Evolutionary conservation across 768 basidiomycete species (phyloP).

Genomic region (Boletellus ananas): DNA sequence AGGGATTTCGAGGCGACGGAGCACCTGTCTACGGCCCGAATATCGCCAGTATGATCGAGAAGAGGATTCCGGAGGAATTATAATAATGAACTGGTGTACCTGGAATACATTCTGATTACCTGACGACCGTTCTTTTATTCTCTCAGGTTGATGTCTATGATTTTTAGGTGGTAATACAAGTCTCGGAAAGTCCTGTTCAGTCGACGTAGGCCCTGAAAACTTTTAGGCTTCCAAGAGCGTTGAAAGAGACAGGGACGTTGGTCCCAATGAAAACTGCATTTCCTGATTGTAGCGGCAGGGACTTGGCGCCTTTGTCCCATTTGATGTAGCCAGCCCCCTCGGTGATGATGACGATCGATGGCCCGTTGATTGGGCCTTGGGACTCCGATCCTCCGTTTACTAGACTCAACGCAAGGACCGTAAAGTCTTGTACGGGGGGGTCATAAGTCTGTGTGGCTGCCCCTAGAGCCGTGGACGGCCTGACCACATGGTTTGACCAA

Average conservation of each 20-base stretch:
- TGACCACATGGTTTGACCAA: slow-evolving; percentile 66
- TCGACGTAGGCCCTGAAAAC: slow-evolving; percentile 31
- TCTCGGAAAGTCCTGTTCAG: slow-evolving; percentile 1
- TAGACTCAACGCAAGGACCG: slow-evolving; percentile 67
- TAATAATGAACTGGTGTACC: no score
- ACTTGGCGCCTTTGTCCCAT: slow-evolving; percentile 41
- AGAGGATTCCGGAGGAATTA: no score
- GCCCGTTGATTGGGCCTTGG: slow-evolving; percentile 70
- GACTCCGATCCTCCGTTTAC: slow-evolving; percentile 40
- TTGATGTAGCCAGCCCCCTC: slow-evolving; percentile 55
- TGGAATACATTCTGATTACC: no score
- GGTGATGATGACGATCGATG: slow-evolving; percentile 80
- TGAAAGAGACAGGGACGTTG: slow-evolving; percentile 51
- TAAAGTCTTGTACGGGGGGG: slow-evolving; percentile 92
- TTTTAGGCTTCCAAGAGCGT: slow-evolving; percentile 25
- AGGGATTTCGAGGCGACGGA: slow-evolving; percentile 81
- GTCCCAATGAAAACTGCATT: slow-evolving; percentile 85
- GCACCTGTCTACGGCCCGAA: slow-evolving; percentile 72
- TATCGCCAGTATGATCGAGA: no score
- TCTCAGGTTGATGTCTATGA: neutral
- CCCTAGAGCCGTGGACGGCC: slow-evolving; percentile 47
- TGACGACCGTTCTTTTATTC: no score
- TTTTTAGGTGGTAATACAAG: neutral
- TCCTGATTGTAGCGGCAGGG: slow-evolving; percentile 51
- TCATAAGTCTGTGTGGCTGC: slow-evolving; percentile 63